Evolutionary conservation across 306 rosid genomes (phyloP).

Genomic region (Inga oerstediana): DNA sequence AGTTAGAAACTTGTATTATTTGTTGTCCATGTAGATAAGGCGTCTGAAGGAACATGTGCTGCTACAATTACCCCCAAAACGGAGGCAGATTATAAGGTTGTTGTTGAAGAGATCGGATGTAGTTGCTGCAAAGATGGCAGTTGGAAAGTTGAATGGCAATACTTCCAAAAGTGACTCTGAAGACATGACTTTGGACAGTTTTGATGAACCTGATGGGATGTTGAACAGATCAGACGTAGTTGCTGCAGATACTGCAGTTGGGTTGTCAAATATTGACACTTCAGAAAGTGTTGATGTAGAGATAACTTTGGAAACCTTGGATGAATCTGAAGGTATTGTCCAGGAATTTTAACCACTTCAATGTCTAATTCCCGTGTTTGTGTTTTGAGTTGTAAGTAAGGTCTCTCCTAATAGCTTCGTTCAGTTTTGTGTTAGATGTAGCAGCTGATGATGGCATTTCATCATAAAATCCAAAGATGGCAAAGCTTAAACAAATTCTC

Average conservation of each 20-base stretch:
- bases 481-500: slow-evolving; percentile 22
- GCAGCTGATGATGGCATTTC: slow-evolving; percentile 21
- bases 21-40: slow-evolving; percentile 68
- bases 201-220: slow-evolving; percentile 56
- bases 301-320: slow-evolving; percentile 43
- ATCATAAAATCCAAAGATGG: neutral
- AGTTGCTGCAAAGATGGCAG: slow-evolving; percentile 77
- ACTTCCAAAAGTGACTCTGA: slow-evolving; percentile 43
- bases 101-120: slow-evolving; percentile 73
- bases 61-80: slow-evolving; percentile 88
- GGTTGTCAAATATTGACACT: slow-evolving; percentile 34
- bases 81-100: slow-evolving; percentile 83
- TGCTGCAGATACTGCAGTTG: slow-evolving; percentile 71
- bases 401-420: slow-evolving; percentile 24
- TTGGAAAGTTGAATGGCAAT: slow-evolving; percentile 41
- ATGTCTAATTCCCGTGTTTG: slow-evolving; percentile 20
- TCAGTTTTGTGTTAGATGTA: slow-evolving; percentile 28
- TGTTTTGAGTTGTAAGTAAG: slow-evolving; percentile 5
- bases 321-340: slow-evolving; percentile 65
- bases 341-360: slow-evolving; percentile 9
- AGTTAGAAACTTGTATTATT: slow-evolving; percentile 27
- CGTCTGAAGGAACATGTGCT: slow-evolving; percentile 91
- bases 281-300: slow-evolving; percentile 47
- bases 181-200: slow-evolving; percentile 42
- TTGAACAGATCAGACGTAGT: slow-evolving; percentile 67